Conservation (phyloP, 2,329 filamentous ascomycete genomes). For the Blastomyces silverae region DNA sequence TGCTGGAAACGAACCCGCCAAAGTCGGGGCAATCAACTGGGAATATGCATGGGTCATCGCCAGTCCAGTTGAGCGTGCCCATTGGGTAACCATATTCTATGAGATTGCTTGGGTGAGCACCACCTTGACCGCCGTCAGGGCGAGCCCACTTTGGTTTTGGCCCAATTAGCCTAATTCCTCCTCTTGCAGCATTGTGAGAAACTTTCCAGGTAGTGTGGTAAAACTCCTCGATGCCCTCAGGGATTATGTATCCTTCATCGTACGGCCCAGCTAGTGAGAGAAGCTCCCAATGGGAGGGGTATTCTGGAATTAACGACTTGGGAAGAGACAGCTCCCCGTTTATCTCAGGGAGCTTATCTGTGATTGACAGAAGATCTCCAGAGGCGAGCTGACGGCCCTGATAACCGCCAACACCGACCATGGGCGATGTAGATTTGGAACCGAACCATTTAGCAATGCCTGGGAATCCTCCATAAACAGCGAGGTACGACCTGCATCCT, state of each 20-base stretch:
- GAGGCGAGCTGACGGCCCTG: conserved; percentile 52
- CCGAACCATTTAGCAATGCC: conserved; percentile 52
- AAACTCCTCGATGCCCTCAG: conserved; percentile 51
- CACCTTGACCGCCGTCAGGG: conserved; percentile 55
- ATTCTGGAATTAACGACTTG: conserved; percentile 43
- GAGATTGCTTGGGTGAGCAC: conserved; percentile 55
- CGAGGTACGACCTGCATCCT: conserved; percentile 54
- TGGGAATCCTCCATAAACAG: conserved; percentile 51
- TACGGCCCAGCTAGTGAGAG: conserved; percentile 52
- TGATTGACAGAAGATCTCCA: conserved; percentile 48
- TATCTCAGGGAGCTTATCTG: conserved; percentile 34
- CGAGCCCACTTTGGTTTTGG: conserved; percentile 55
- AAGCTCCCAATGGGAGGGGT: conserved; percentile 48
- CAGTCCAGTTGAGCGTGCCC: conserved; percentile 55
- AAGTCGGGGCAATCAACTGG: conserved; percentile 54
- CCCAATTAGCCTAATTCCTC: conserved; percentile 54
- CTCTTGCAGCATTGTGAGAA: conserved; percentile 55
- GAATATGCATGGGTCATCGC: conserved; percentile 56
- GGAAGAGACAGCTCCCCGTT: conserved; percentile 38
- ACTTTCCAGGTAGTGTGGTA: conserved; percentile 55
- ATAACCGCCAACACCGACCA: conserved; percentile 53
- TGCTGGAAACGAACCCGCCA: conserved; percentile 53
- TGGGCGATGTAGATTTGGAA: conserved; percentile 54
- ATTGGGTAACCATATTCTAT: conserved; percentile 56
- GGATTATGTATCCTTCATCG: conserved; percentile 48